Base-by-base conservation (phyloP, 129 eudicot genomes). In the Chrysanthemum makinoi region DNA sequence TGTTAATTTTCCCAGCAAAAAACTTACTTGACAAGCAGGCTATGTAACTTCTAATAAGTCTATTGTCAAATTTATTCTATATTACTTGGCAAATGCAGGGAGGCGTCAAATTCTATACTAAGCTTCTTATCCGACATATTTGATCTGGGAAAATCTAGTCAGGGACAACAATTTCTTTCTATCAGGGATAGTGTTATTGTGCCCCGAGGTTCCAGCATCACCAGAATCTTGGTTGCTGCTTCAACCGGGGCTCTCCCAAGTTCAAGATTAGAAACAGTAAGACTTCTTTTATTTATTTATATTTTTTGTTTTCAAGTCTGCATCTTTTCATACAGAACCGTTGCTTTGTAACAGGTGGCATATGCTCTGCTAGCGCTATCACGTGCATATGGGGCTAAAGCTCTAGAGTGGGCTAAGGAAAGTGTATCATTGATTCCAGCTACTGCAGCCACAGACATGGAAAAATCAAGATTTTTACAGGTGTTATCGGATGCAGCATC, bases 161-260 rank as follows among this genome's bases (percentile, higher is more conserved):
- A 81, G 24, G 96, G 97, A 22, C 84, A 82, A 56, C 84, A 77
- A 74, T 95, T 72, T 60, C 15, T 81, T 53, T 58, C 94, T 2
- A 74, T 86, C 2, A 80, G 97, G 80, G 99, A 95, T 78, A 83
- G 76, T 30, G 85, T 95, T 5, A 84, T 95, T 18, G 65, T 95
- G 56, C 97, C 97, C 43, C 86, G 99, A 69, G 99, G 99, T 14
- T 26, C 91, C 43, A 80, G 79, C 64, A 77, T 95, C 77, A 81
- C 99, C 66, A 81, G 99, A 79, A 83, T 95, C 74, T 82, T 95
- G 70, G 79, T 95, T 43, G 99, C 97, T 62, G 83, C 88, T 39
- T 67, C 93, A 52, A 88, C 99, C 1, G 99, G 99, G 77, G 99
- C 97, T 60, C 96, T 95, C 52, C 99, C 99, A 73, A 88, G 89